A percentile compares a stretch with the other conserved stretches of the same genome.
These are phyloP conservation scores for Ormosia emarginata DNA, from an alignment of 306 rosid species.

Conservation along the genomic window DNA sequence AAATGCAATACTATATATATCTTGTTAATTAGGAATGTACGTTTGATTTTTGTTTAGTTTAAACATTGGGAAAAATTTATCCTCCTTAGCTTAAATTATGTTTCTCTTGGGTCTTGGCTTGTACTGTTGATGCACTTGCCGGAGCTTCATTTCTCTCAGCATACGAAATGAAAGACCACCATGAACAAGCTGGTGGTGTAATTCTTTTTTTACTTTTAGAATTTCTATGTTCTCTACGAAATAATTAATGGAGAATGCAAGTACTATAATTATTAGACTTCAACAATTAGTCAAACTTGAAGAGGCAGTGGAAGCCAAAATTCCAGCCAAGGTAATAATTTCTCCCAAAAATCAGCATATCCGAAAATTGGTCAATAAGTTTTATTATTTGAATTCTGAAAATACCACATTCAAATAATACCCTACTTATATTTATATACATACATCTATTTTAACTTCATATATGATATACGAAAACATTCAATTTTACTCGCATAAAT, in stretches of 20 bases:
- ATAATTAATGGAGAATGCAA: neutral
- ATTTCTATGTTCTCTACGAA: neutral
- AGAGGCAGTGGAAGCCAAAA: neutral
- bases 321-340: neutral
- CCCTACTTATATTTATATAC: too few relatives aligned
- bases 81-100: neutral
- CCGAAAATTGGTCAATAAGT: neutral
- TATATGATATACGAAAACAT: too few relatives aligned
- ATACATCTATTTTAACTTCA: too few relatives aligned
- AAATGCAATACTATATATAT: neutral
- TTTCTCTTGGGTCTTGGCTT: neutral
- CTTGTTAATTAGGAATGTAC: neutral
- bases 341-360: neutral
- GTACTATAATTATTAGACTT: neutral
- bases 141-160: too few relatives aligned
- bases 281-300: neutral
- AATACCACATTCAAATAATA: too few relatives aligned
- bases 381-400: too few relatives aligned
- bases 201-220: neutral
- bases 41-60: neutral
- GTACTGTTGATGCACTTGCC: too few relatives aligned
- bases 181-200: neutral
- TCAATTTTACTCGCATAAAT: too few relatives aligned
- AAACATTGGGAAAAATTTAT: neutral
- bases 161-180: neutral